Evolutionary conservation across 148 eudicot species (phyloP).

Genomic region (Vaccinium macrocarpon): DNA sequence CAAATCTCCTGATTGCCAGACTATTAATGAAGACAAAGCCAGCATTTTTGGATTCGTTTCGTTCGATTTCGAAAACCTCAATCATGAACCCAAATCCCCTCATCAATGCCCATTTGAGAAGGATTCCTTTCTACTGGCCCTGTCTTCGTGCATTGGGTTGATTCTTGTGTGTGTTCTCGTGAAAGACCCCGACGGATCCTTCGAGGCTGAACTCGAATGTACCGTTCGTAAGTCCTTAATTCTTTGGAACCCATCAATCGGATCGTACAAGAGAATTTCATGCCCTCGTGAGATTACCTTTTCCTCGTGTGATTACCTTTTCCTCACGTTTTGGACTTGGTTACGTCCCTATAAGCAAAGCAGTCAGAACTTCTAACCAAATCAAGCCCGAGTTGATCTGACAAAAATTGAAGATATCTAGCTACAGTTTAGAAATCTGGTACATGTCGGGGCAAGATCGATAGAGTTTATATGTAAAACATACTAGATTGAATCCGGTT

Average conservation of each 20-base stretch:
- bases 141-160: neutral
- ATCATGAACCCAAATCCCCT: neutral
- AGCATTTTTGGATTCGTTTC: neutral
- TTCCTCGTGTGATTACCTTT: neutral
- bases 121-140: neutral
- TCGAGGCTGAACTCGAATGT: neutral
- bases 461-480: too few species aligned
- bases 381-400: too few species aligned
- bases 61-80: neutral
- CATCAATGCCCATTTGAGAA: neutral
- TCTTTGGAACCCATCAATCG: neutral
- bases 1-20: neutral
- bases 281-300: neutral
- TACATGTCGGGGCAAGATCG: too few species aligned
- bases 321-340: neutral
- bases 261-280: neutral
- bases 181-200: neutral
- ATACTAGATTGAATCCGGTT: too few species aligned
- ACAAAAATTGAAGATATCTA: too few species aligned
- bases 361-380: too few species aligned
- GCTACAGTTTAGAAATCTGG: too few species aligned
- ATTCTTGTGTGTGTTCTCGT: neutral
- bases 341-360: too few species aligned
- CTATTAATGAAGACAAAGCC: neutral
- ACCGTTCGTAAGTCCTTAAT: neutral